Conservation (phyloP, 1,284 basidiomycete genomes). For the Takashimella koratensis region DNA sequence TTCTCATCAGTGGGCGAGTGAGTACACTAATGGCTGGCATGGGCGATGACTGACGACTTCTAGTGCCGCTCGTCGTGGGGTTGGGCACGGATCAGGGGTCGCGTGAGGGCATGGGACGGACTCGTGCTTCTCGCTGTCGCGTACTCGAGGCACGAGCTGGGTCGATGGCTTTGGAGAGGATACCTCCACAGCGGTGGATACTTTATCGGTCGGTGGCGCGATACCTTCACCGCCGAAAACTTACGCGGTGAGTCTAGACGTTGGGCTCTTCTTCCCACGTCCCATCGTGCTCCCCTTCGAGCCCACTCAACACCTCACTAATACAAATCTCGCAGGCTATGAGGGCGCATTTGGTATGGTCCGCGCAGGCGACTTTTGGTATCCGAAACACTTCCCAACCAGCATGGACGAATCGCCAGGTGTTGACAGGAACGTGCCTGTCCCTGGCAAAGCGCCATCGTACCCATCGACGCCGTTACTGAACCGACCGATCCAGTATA, state of each 20-base stretch:
- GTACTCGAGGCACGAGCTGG: constrained; percentile 25
- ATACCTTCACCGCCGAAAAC: constrained; percentile 42
- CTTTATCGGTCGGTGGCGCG: constrained; percentile 46
- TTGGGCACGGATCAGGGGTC: constrained; percentile 34
- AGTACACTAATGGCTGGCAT: constrained; percentile 6
- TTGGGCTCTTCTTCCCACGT: constrained; percentile 1
- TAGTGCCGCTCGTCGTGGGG: constrained; percentile 36
- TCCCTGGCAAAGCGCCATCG: not conserved
- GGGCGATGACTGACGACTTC: not conserved
- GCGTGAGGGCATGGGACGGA: constrained; percentile 48
- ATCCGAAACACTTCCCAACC: constrained; percentile 34
- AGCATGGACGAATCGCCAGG: constrained; percentile 30
- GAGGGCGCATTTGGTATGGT: constrained; percentile 42
- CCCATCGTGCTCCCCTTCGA: too few relatives aligned
- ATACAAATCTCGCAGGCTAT: constrained; percentile 36
- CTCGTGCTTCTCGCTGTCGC: constrained; percentile 33
- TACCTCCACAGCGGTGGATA: constrained; percentile 45
- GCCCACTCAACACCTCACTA: too few relatives aligned
- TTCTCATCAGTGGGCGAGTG: constrained; percentile 41
- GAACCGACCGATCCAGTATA: not conserved
- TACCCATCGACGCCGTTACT: not conserved
- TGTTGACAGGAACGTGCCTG: constrained; percentile 5
- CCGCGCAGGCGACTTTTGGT: constrained; percentile 37
- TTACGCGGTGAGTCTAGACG: constrained; percentile 23
- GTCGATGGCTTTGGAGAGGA: constrained; percentile 46